Percentiles rank a stretch among this genome's conserved stretches.
phyloP scores from a whole-genome alignment of 768 basidiomycete species.

The Lentinula guzmanii region DNA sequence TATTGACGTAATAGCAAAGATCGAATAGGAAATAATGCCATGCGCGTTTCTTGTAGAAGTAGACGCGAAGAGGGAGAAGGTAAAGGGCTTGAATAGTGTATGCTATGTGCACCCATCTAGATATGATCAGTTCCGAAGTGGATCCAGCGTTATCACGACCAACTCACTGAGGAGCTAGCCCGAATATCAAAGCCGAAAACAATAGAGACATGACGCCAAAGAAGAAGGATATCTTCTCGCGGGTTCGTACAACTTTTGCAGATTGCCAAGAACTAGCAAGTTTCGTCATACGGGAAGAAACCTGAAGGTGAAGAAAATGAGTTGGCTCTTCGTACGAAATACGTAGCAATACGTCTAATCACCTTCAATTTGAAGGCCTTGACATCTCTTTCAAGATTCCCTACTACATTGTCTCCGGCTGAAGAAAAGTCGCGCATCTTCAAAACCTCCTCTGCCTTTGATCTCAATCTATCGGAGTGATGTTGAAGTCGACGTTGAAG shows the following conservation, averaged over 20 bases:
- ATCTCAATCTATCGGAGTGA: conserved; percentile 78
- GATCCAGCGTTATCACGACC: too few species aligned
- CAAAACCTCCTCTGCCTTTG: conserved; percentile 75
- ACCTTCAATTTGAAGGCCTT: conserved; percentile 86
- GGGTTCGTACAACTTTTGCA: conserved; percentile 76
- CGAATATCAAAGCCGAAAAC: conserved; percentile 80
- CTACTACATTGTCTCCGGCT: conserved; percentile 42
- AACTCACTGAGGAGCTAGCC: conserved; percentile 70
- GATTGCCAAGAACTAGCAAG: conserved; percentile 87
- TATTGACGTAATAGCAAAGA: conserved; percentile 88
- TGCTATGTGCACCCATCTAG: conserved; percentile 80
- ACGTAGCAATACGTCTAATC: background rate
- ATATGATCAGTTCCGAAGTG: conserved; percentile 3
- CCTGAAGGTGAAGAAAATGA: conserved; percentile 32
- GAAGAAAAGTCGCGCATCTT: conserved; percentile 42
- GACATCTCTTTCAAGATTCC: conserved; percentile 82
- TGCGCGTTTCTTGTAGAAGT: conserved; percentile 83
- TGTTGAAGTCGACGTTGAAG: conserved; percentile 82
- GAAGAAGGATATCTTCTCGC: conserved; percentile 88
- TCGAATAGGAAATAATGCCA: conserved; percentile 96
- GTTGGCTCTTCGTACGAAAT: background rate
- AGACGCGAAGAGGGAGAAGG: conserved; percentile 79
- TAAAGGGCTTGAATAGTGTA: conserved; percentile 77
- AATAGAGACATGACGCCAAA: conserved; percentile 91
- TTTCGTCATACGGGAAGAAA: conserved; percentile 71